Evolutionary conservation across 805 yeast genomes (phyloP).

Genomic region (Metschnikowia kunwiensis): DNA sequence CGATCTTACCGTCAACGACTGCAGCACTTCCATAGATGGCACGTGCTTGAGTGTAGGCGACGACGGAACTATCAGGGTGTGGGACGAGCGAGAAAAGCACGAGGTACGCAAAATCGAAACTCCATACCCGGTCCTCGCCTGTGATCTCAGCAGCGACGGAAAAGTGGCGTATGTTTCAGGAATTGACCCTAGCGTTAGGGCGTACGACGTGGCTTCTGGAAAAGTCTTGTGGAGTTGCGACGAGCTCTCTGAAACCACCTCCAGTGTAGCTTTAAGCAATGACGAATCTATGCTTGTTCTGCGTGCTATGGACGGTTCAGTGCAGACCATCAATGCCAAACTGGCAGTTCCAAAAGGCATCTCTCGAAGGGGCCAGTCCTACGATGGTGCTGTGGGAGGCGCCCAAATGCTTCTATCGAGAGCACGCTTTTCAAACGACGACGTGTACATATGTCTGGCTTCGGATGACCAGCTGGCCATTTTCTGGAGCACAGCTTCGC

Average conservation of each 20-base stretch:
- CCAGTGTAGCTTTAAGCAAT: slow-evolving; percentile 49
- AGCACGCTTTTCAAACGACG: slow-evolving; percentile 44
- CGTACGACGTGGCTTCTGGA: slow-evolving; percentile 54
- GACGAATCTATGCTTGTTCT: slow-evolving; percentile 49
- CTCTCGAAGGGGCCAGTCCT: slow-evolving; percentile 44
- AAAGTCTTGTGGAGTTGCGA: slow-evolving; percentile 45
- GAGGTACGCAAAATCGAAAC: slow-evolving; percentile 40
- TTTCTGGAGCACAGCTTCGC: slow-evolving; percentile 57
- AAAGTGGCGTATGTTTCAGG: slow-evolving; percentile 56
- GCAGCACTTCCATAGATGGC: slow-evolving; percentile 34
- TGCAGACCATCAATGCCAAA: slow-evolving; percentile 56
- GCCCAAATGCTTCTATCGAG: slow-evolving; percentile 52
- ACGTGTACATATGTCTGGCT: slow-evolving; percentile 50
- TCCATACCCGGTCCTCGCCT: slow-evolving; percentile 56
- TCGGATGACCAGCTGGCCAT: slow-evolving; percentile 58
- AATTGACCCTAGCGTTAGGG: slow-evolving; percentile 59
- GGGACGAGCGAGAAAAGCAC: slow-evolving; percentile 63
- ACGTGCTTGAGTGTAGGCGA: slow-evolving; percentile 56
- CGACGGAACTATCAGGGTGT: slow-evolving; percentile 55
- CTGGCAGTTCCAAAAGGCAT: slow-evolving; percentile 38
- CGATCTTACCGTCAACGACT: slow-evolving; percentile 52
- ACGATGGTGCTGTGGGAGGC: slow-evolving; percentile 57
- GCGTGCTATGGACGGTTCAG: slow-evolving; percentile 54
- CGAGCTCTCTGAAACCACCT: slow-evolving; percentile 48
- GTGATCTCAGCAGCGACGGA: slow-evolving; percentile 37